A percentile compares a stretch with the other conserved stretches of the same genome.
These are phyloP conservation scores for Wickerhamiella parazyma DNA, from an alignment of 805 yeast species.

Conservation along the genomic window DNA sequence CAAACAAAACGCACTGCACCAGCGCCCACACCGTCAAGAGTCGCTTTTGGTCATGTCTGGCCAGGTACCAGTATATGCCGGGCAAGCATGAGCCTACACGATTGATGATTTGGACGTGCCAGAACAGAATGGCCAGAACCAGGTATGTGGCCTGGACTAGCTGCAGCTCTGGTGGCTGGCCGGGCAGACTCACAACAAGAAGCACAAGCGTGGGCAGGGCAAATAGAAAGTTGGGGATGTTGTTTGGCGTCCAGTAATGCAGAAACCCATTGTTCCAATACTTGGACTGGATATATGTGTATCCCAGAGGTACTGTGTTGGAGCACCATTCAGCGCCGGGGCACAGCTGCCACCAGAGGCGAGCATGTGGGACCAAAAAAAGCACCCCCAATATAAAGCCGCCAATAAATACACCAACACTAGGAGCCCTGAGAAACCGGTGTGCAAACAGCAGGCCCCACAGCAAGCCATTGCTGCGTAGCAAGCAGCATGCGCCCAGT, in stretches of 20 bases:
- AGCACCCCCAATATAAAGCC: slow-evolving; percentile 43
- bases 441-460: slow-evolving; percentile 53
- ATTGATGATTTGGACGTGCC: slow-evolving; percentile 80
- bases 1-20: slow-evolving; percentile 59
- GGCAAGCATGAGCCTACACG: slow-evolving; percentile 72
- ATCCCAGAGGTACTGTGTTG: slow-evolving; percentile 41
- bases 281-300: slow-evolving; percentile 54
- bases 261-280: slow-evolving; percentile 84
- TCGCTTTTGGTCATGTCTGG: slow-evolving; percentile 31
- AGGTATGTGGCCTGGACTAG: slow-evolving; percentile 30
- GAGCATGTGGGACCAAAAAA: slow-evolving; percentile 34
- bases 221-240: slow-evolving; percentile 69
- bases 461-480: slow-evolving; percentile 65
- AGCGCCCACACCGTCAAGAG: slow-evolving; percentile 52
- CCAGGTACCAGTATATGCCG: slow-evolving; percentile 56
- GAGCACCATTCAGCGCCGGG: slow-evolving; percentile 72
- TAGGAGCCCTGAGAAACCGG: slow-evolving; percentile 33
- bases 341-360: slow-evolving; percentile 50
- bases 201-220: slow-evolving; percentile 54
- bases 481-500: slow-evolving; percentile 43
- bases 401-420: slow-evolving; percentile 30
- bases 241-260: slow-evolving; percentile 67
- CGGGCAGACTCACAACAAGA: slow-evolving; percentile 32
- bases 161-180: slow-evolving; percentile 14
- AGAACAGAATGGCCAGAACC: slow-evolving; percentile 40